Evolutionary conservation across 768 basidiomycete species (phyloP).

Genomic region (Pluteus cervinus): DNA sequence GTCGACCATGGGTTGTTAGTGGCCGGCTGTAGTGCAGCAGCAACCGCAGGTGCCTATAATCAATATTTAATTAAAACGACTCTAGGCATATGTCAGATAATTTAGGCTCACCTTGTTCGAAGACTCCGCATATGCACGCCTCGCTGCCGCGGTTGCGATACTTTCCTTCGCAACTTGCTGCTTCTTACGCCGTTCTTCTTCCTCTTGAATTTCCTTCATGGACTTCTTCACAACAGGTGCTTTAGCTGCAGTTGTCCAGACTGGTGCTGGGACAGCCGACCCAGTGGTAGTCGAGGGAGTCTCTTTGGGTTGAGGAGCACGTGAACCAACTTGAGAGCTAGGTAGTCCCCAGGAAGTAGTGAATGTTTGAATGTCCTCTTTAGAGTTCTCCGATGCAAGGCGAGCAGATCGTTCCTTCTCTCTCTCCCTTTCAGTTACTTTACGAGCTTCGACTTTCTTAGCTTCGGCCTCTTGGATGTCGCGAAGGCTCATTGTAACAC

Average conservation of each 20-base stretch:
- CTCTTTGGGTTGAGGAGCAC: slow-evolving; percentile 42
- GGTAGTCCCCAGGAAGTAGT: slow-evolving; percentile 82
- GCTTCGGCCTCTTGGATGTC: slow-evolving; percentile 95
- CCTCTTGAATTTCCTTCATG: slow-evolving; percentile 98
- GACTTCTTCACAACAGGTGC: slow-evolving; percentile 69
- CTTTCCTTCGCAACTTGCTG: slow-evolving; percentile 48
- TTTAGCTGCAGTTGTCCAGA: slow-evolving; percentile 69
- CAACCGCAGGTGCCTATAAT: no score
- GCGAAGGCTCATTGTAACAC: slow-evolving; percentile 58
- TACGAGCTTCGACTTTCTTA: slow-evolving; percentile 72
- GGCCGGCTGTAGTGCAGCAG: slow-evolving; percentile 15
- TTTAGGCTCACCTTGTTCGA: slow-evolving; percentile 62
- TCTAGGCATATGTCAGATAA: no score
- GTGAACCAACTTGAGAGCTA: slow-evolving; percentile 69
- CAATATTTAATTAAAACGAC: no score
- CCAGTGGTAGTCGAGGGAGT: slow-evolving; percentile 20
- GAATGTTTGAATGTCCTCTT: slow-evolving; percentile 58
- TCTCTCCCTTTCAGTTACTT: slow-evolving; percentile 66
- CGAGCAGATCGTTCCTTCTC: slow-evolving; percentile 59
- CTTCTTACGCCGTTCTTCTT: slow-evolving; percentile 87
- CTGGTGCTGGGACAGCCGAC: slow-evolving; percentile 33
- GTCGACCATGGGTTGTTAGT: slow-evolving; percentile 64
- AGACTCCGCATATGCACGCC: slow-evolving; percentile 75
- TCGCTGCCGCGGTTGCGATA: slow-evolving; percentile 45
- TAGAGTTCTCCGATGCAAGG: slow-evolving; percentile 25